Conservation (phyloP, 225 moss, liverwort and hornwort species). For the Anthoceros angustus region DNA sequence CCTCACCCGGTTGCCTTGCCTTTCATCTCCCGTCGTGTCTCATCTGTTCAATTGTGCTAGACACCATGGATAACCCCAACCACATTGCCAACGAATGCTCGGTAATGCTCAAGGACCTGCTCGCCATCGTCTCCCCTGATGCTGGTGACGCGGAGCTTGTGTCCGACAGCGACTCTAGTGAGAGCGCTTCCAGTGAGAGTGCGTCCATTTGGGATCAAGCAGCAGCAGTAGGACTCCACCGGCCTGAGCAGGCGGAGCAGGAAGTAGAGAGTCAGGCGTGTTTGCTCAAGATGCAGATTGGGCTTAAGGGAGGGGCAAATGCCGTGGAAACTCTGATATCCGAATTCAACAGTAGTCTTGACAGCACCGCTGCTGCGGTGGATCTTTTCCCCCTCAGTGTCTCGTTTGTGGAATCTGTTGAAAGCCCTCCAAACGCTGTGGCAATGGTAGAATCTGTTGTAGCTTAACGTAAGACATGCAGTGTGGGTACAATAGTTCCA, state of each 20-base stretch:
- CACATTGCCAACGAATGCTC: neutral
- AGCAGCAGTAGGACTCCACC: neutral
- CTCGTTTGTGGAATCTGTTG: neutral
- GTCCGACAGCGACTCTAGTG: neutral
- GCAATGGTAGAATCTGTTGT: neutral
- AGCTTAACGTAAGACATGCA: too few relatives aligned
- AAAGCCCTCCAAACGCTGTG: neutral
- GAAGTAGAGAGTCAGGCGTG: neutral
- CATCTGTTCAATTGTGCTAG: neutral
- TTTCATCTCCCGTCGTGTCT: neutral
- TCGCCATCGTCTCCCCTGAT: neutral
- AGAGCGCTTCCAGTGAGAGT: neutral
- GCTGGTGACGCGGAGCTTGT: neutral
- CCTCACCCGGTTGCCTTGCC: too few relatives aligned
- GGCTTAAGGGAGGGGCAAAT: neutral
- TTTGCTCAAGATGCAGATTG: too few relatives aligned
- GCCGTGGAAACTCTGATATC: neutral
- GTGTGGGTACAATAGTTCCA: too few relatives aligned
- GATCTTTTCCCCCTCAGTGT: neutral
- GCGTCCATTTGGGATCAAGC: neutral
- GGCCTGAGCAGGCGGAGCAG: neutral
- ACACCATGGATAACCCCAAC: neutral
- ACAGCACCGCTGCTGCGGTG: neutral
- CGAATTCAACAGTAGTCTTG: neutral
- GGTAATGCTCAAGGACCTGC: neutral